Base-by-base conservation (phyloP, 2,329 filamentous ascomycete genomes). In the Alternaria rosae region DNA sequence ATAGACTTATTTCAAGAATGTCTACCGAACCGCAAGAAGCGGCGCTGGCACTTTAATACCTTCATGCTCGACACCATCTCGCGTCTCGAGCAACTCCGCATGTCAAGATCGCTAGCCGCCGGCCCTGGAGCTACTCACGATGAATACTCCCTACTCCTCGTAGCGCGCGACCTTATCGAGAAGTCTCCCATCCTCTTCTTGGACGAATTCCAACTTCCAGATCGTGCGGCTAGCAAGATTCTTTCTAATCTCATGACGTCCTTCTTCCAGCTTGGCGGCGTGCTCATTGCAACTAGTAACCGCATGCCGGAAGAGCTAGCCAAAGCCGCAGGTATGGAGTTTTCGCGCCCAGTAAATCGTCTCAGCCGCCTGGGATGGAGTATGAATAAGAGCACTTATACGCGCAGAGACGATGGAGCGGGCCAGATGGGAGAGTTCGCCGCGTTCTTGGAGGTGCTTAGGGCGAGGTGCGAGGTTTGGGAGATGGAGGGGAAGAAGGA, bases 161-260 rank as follows among this genome's bases (percentile, higher is more conserved):
- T 94, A 72, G 91, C 92, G 30, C 88, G 89, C 70, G 91, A 94
- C 61, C 87, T 94, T 74, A 87, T 93, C 12, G 86, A 92, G 57
- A 89, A 87, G 12, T 91, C 88, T 11, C 91, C 92, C 0, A 91
- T 94, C 32, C 78, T 94, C 13, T 95, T 95, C 70, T 79, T 94
- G 3, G 92, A 94, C 69, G 92, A 95, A 75, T 94, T 95, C 65
- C 92, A 95, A 74, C 85, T 95, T 38, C 92, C 92, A 0, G 92
- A 94, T 77, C 85, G 90, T 66, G 91, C 89, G 2, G 87, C 91
- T 3, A 91, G 88, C 70, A 94, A 94, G 77, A 92, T 94, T 48
- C 81, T 95, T 64, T 92, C 90, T 62, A 91, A 91, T 70, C 83
- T 95, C 2, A 89, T 95, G 76, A 92, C 91, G 7, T 85, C 86